Evolutionary conservation across 495 filamentous ascomycete species (phyloP), one percentile per base, ranked within the genome.

Genomic region (Durotheca rogersii): DNA sequence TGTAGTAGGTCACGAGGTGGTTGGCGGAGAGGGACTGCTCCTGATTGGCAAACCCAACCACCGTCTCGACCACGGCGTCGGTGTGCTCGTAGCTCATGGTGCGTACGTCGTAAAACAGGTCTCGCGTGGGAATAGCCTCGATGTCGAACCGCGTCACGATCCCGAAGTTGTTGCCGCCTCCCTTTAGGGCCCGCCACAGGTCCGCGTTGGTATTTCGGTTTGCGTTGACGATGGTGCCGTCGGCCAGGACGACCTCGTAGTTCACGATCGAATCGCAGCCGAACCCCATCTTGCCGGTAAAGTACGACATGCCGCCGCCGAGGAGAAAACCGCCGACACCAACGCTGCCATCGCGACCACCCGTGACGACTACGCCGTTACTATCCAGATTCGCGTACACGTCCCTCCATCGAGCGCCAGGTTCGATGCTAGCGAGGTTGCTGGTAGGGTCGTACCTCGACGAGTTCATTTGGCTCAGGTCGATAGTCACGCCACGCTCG

Each of bases 101-200:
- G 7, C 60, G 67, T 30, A 33, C 38, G 34, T 63, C 60, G 11
- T 48, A 56, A 19, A 51, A 58, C 6, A 69, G 33, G 16, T 71
- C 62, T 34, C 47, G 47, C 19, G 62, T 39, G 9, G 58, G 57
- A 12, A 65, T 10, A 2, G 61, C 51, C 20, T 65, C 48, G 48
- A 79, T 43, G 29, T 80, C 71, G 40, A 75, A 78, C n/a, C 70
- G 67, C 2, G 79, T 82, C 1, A 82, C 75, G 20, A 83, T 72
- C 0, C 79, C 80, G 49, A 80, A 80, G 59, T 81, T 81, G 56
- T 68, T 73, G 1, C 62, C 45, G 10, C 79, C 79, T 4, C 80
- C 81, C 33, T 80, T 79, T 2, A 83, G 69, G 3, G 80, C 79
- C 39, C 59, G 62, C 63, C 64, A 82, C 5, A 84, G 60, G 31